A percentile compares a stretch with the other conserved stretches of the same genome.
Evolutionary conservation across 2,329 filamentous ascomycete species (phyloP).

Genomic region (Hyphodiscus sp.): DNA sequence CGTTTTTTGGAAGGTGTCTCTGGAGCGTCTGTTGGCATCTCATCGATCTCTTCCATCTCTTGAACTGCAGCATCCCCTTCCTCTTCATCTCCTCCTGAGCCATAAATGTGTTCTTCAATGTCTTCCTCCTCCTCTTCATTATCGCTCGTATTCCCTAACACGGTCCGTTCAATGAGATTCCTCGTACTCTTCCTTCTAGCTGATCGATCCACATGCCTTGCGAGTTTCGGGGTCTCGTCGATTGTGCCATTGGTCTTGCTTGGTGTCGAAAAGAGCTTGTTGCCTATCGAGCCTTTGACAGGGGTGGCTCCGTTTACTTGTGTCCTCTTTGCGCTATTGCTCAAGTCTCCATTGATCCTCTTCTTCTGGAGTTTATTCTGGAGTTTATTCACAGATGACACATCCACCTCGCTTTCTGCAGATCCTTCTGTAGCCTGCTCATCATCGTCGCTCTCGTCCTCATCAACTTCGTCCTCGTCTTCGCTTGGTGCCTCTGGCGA

Average conservation of each 20-base stretch:
- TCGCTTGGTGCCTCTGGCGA: background rate
- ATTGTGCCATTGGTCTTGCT: slow-evolving; percentile 14
- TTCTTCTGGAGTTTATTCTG: slow-evolving; percentile 6
- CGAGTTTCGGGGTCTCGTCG: slow-evolving; percentile 23
- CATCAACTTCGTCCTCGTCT: background rate
- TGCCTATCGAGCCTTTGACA: slow-evolving; percentile 14
- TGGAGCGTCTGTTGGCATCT: slow-evolving; percentile 22
- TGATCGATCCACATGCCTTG: slow-evolving; percentile 62
- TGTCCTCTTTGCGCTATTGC: background rate
- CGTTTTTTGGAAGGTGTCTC: slow-evolving; percentile 46
- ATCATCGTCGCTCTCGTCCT: background rate
- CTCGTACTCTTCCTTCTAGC: slow-evolving; percentile 80
- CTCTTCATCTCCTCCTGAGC: slow-evolving; percentile 46
- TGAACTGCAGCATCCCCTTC: slow-evolving; percentile 28
- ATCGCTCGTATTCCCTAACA: slow-evolving; percentile 57
- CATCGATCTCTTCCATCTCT: slow-evolving; percentile 25
- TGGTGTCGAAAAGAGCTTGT: slow-evolving; percentile 27
- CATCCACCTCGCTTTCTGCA: background rate
- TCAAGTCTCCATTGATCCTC: background rate
- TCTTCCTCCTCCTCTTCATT: slow-evolving; percentile 65
- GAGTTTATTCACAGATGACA: slow-evolving; percentile 1
- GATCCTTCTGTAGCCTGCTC: slow-evolving; percentile 2
- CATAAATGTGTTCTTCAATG: slow-evolving; percentile 63
- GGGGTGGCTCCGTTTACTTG: slow-evolving; percentile 15
- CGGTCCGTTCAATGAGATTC: slow-evolving; percentile 65